Evolutionary conservation across 169 alveolate species (phyloP).

Genomic region (Eimeria mitis): DNA sequence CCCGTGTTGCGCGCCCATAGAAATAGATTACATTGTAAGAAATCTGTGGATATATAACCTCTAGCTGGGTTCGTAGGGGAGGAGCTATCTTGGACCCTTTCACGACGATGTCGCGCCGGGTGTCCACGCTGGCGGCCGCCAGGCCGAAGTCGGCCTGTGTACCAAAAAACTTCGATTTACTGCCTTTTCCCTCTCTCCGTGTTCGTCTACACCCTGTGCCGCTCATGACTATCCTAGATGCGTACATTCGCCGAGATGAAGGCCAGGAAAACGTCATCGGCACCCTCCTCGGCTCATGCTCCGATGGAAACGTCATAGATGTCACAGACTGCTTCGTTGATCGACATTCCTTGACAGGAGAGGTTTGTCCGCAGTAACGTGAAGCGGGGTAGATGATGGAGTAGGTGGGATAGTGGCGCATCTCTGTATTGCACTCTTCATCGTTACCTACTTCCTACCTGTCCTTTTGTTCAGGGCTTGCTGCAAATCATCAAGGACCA

Average conservation of each 20-base stretch:
- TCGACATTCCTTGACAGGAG: constrained; percentile 94
- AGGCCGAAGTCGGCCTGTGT: constrained; percentile 52
- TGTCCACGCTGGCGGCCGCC: constrained; percentile 27
- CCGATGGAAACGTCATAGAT: constrained; percentile 93
- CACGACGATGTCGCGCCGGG: constrained; percentile 64
- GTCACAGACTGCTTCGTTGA: constrained; percentile 96
- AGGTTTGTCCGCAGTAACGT: constrained; percentile 83
- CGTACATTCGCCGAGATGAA: constrained; percentile 93
- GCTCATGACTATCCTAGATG: constrained; percentile 93
- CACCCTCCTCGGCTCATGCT: constrained; percentile 92
- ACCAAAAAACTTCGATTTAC: constrained; percentile 89
- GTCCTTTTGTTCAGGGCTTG: constrained; percentile 87
- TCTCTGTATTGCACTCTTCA: neutral
- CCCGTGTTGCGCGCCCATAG: neutral
- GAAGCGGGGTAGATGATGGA: neutral
- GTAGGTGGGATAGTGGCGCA: neutral
- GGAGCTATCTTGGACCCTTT: neutral
- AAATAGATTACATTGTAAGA: neutral
- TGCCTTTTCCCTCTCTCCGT: constrained; percentile 89
- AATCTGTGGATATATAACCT: neutral
- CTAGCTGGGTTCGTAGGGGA: neutral
- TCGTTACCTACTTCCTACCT: neutral
- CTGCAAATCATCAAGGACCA: constrained; percentile 95
- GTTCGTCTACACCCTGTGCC: constrained; percentile 94
- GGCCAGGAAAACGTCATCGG: constrained; percentile 95